These are phyloP conservation scores for Lasiodiplodia hormozganensis DNA, from an alignment of 2,329 filamentous ascomycete species.

Conservation along the genomic window DNA sequence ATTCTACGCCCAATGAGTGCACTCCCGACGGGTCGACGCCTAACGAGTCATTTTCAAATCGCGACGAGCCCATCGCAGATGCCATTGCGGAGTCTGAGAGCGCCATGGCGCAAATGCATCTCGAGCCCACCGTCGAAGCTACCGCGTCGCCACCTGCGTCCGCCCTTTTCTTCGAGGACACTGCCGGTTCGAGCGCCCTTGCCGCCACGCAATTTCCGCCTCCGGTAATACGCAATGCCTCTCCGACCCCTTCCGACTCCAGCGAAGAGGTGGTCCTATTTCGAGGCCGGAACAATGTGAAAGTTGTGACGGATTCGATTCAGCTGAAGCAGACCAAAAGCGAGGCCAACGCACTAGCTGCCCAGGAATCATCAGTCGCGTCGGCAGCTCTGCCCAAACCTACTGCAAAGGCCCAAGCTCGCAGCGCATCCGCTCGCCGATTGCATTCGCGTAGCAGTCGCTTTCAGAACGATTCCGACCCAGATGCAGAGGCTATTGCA, in stretches of 20 bases:
- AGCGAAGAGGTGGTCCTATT: slow-evolving; percentile 73
- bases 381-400: background rate
- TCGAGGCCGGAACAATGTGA: slow-evolving; percentile 37
- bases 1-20: slow-evolving; percentile 33
- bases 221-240: slow-evolving; percentile 45
- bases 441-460: background rate
- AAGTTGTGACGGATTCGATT: slow-evolving; percentile 17
- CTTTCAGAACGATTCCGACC: background rate
- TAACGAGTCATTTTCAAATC: slow-evolving; percentile 18
- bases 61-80: slow-evolving; percentile 27
- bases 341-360: background rate
- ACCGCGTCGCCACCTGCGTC: background rate
- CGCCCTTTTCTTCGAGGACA: slow-evolving; percentile 27
- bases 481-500: slow-evolving; percentile 64
- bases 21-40: slow-evolving; percentile 33
- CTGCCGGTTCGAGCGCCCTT: slow-evolving; percentile 10
- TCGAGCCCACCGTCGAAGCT: slow-evolving; percentile 8
- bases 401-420: no score
- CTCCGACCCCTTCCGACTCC: slow-evolving; percentile 60
- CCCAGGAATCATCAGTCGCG: background rate
- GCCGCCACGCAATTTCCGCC: slow-evolving; percentile 9
- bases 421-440: background rate
- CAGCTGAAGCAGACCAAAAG: background rate
- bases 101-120: slow-evolving; percentile 41
- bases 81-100: slow-evolving; percentile 32